Base-by-base conservation (phyloP, 2,329 filamentous ascomycete genomes). In the Hawksworthiomyces lignivorus region DNA sequence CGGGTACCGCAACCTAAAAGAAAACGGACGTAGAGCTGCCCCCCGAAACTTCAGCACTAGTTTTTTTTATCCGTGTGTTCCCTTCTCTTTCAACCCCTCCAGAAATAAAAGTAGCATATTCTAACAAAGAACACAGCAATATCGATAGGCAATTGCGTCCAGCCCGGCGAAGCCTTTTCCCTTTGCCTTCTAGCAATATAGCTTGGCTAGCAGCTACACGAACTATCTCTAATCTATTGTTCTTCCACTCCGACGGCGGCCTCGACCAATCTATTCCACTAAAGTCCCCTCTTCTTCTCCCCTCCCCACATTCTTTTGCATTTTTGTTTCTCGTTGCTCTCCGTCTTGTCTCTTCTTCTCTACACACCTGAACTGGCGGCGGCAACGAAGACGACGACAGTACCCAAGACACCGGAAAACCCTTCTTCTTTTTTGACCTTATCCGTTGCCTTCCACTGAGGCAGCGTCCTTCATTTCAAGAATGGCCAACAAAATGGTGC, bases 401-500 rank as follows among this genome's bases (percentile, higher is more conserved):
- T 12, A 26, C 24, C 8, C 24, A 26, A 8, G 24, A 24, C 36
- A 20, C 42, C 29, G n/a, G 12, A 26, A 19, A 12, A 18, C 28
- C 19, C 5, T 8, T 20, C 35, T 22, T 36, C 33, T 22, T 38
- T 29, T 18, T 12, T 6, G 6, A 6, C 30, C 26, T n/a, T n/a
- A n/a, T n/a, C n/a, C n/a, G n/a, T n/a, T n/a, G n/a, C n/a, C 33
- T 17, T 27, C 38, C 5, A 29, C 29, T 21, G 53, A 72, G 59
- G 63, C n/a, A n/a, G n/a, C n/a, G n/a, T n/a, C n/a, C n/a, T n/a
- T n/a, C n/a, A n/a, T n/a, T n/a, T n/a, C n/a, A n/a, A n/a, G n/a
- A n/a, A 92, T 92, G 87, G 81, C 86, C 68, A 85, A 85, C 59
- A 89, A 90, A 73, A 94, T 94, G 87, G 89, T 88, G 60, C 70